Evolutionary conservation across 192 early-diverging fungal species (phyloP).

Genomic region (Backusella liffmaniae): DNA sequence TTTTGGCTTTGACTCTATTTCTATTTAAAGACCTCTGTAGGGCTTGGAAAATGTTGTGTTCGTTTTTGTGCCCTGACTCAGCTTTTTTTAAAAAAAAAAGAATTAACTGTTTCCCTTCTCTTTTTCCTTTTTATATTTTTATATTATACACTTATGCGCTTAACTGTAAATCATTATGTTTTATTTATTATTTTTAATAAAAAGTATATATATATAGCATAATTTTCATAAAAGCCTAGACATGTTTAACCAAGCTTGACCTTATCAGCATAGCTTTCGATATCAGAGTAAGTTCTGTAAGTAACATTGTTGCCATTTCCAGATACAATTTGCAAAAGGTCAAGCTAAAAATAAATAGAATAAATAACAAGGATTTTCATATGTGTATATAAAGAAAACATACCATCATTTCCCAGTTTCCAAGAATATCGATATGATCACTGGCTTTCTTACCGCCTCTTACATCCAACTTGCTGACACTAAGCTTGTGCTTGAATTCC

Average conservation of each 20-base stretch:
- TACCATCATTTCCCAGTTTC: slow-evolving; percentile 70
- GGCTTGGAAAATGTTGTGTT: neutral
- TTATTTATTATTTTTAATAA: neutral
- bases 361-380: neutral
- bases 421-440: slow-evolving; percentile 88
- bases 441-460: slow-evolving; percentile 75
- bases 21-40: neutral
- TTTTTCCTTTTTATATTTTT: neutral
- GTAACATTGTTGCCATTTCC: slow-evolving; percentile 19
- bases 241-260: neutral
- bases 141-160: neutral
- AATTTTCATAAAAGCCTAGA: neutral
- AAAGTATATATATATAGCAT: neutral
- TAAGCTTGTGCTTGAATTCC: slow-evolving; percentile 64
- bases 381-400: neutral
- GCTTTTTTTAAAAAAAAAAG: neutral
- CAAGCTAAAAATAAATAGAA: neutral
- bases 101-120: neutral
- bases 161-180: neutral
- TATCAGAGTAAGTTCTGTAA: slow-evolving; percentile 26
- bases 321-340: slow-evolving; percentile 31
- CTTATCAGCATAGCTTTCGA: slow-evolving; percentile 18
- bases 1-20: neutral
- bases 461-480: slow-evolving; percentile 57
- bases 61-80: neutral